Evolutionary conservation across 164 flowering plant species (phyloP).

Genomic region (Umbellularia californica): DNA sequence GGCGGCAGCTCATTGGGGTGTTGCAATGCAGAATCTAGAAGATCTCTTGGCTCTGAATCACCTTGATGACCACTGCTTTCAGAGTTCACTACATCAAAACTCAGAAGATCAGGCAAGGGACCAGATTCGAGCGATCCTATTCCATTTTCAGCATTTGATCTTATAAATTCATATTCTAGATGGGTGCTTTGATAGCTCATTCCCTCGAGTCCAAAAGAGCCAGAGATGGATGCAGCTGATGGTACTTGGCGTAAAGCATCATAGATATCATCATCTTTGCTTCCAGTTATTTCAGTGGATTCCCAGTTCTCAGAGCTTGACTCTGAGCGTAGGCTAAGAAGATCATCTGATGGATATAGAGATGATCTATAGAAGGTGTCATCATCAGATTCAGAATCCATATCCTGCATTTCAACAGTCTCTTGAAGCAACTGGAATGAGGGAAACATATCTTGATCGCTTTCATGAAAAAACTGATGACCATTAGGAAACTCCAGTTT

Average conservation of each 20-base stretch:
- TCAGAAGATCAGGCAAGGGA: constrained; percentile 38
- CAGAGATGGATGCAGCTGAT: constrained; percentile 42
- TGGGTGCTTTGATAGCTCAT: constrained; percentile 11
- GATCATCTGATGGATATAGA: constrained; percentile 58
- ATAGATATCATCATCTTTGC: constrained; percentile 40
- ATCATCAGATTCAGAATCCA: constrained; percentile 66
- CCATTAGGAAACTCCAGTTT: constrained; percentile 65
- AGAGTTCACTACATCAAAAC: constrained; percentile 36
- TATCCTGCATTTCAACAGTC: constrained; percentile 28
- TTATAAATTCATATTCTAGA: constrained; percentile 13
- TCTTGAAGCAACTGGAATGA: constrained; percentile 84
- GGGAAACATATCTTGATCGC: constrained; percentile 51
- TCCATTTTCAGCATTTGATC: constrained; percentile 15
- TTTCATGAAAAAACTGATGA: constrained; percentile 28
- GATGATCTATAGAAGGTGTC: constrained; percentile 82
- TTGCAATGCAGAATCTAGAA: constrained; percentile 7
- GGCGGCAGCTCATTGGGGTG: constrained; percentile 30
- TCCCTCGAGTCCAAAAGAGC: constrained; percentile 33
- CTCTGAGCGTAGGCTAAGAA: constrained; percentile 50
- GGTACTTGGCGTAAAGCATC: constrained; percentile 50
- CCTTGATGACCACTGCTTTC: constrained; percentile 17
- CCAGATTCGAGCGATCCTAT: constrained; percentile 20
- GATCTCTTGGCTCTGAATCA: constrained; percentile 13
- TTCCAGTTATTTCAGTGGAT: constrained; percentile 39
- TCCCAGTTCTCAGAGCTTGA: constrained; percentile 84